These are phyloP conservation scores for Fusarium sacchari DNA, from an alignment of 2,329 filamentous ascomycete species.

Conservation along the genomic window DNA sequence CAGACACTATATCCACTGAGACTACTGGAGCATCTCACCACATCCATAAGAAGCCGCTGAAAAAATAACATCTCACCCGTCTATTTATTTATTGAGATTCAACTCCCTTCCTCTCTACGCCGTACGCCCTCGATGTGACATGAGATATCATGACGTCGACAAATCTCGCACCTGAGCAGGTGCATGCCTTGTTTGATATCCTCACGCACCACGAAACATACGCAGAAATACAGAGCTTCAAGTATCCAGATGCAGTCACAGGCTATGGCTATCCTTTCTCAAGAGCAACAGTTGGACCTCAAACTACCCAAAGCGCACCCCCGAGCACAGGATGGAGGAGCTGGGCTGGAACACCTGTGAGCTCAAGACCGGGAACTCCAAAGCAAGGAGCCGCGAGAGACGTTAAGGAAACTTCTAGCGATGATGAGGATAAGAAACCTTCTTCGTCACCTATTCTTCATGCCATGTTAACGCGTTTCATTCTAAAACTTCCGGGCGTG, in stretches of 20 bases:
- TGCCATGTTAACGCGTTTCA: constrained; percentile 71
- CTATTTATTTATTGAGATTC: not conserved
- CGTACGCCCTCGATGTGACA: constrained; percentile 21
- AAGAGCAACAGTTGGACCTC: constrained; percentile 26
- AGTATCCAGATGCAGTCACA: constrained; percentile 69
- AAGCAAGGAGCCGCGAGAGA: constrained; percentile 35
- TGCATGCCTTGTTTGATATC: constrained; percentile 67
- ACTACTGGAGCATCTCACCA: not conserved
- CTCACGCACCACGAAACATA: constrained; percentile 69
- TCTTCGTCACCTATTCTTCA: constrained; percentile 74
- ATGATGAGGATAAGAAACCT: constrained; percentile 35
- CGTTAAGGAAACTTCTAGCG: not conserved
- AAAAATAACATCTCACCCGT: not conserved
- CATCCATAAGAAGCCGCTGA: not conserved
- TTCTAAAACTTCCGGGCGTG: constrained; percentile 73
- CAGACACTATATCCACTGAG: not conserved
- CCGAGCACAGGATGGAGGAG: constrained; percentile 31
- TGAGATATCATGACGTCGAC: constrained; percentile 36
- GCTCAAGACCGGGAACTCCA: constrained; percentile 43
- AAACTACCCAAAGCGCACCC: constrained; percentile 13
- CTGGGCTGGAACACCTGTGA: constrained; percentile 38
- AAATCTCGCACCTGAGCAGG: constrained; percentile 53
- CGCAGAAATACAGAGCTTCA: constrained; percentile 78
- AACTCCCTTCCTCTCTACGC: not conserved
- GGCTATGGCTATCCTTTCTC: constrained; percentile 77